Base-by-base conservation (phyloP, 1,139 yeast genomes). In the Taphrina deformans region DNA sequence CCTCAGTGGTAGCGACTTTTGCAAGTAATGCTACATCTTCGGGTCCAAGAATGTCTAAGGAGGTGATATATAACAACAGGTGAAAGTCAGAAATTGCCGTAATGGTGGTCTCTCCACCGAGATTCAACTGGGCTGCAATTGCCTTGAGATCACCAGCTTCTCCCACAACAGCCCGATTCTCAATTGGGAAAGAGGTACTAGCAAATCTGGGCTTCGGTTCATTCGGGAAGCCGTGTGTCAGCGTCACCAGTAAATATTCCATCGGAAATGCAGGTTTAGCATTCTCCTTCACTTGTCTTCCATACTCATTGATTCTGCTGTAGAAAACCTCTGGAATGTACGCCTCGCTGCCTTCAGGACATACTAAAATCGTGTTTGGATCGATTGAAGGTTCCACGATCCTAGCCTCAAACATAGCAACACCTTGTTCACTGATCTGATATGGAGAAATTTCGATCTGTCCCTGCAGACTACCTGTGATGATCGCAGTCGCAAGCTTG, bases 211-310 rank as follows among this genome's bases (percentile, higher is more conserved):
- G 61, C 33, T 35, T 55, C 31, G 66, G 69, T 29, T 67, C 59
- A 51, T 65, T 58, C 18, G 97, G 96, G 82, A 93, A 93, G 1
- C 99, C 96, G 75, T 93, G 98, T 16, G 96, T 88, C 68, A 93
- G 78, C 2, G 97, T 87, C 0, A 93, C 96, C 63, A 95, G 77
- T 68, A 95, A 77, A 74, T 89, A 95, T 70, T 95, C 99, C 16
- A 90, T 95, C 0, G 99, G 99, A 75, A 95, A 91, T 5, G 96
- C 90, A 0, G 99, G 98, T 73, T 89, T 89, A 14, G 98, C 99
- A 72, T 89, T 88, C 51, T 85, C 85, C 73, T 90, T 91, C 18
- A 93, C 96, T 59, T 90, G 86, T 29, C 91, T 79, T 6, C 91
- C 90, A 76, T 93, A 95, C 75, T 95, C 97, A 74, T 95, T 95